phyloP scores from a whole-genome alignment of 208 protist species.

The Leishmania major region DNA sequence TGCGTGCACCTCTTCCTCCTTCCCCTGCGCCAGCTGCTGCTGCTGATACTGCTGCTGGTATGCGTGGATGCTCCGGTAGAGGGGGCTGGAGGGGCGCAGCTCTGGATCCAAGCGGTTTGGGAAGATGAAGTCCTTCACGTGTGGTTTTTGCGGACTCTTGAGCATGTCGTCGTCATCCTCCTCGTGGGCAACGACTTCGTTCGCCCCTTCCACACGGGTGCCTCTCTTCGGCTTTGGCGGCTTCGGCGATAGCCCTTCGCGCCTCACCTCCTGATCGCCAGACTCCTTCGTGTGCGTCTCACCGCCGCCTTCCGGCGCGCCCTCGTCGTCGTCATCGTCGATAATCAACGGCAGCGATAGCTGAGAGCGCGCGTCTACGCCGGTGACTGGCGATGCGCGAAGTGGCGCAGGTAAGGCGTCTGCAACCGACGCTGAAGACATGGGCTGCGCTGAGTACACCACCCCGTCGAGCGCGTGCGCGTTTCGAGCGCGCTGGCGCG shows the following conservation, averaged over 20 bases:
- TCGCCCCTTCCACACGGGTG: background rate
- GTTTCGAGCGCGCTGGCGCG: conserved; percentile 2
- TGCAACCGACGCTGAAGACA: background rate
- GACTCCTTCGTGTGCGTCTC: background rate
- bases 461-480: background rate
- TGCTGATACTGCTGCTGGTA: conserved; percentile 33
- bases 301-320: background rate
- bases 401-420: background rate
- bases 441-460: background rate
- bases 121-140: conserved; percentile 28
- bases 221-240: background rate
- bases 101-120: conserved; percentile 30
- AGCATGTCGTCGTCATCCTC: conserved; percentile 4
- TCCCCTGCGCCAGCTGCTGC: conserved; percentile 15
- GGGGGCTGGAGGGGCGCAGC: conserved; percentile 27
- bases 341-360: conserved; percentile 7
- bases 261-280: background rate
- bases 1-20: background rate
- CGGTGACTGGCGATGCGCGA: background rate
- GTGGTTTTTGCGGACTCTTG: conserved; percentile 13
- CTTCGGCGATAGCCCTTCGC: background rate
- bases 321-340: conserved; percentile 17
- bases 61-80: conserved; percentile 35
- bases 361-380: background rate
- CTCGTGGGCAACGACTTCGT: conserved; percentile 13